Base-by-base conservation (phyloP, 139 green algal species). In the Chlamydomonas sphaeroides region DNA sequence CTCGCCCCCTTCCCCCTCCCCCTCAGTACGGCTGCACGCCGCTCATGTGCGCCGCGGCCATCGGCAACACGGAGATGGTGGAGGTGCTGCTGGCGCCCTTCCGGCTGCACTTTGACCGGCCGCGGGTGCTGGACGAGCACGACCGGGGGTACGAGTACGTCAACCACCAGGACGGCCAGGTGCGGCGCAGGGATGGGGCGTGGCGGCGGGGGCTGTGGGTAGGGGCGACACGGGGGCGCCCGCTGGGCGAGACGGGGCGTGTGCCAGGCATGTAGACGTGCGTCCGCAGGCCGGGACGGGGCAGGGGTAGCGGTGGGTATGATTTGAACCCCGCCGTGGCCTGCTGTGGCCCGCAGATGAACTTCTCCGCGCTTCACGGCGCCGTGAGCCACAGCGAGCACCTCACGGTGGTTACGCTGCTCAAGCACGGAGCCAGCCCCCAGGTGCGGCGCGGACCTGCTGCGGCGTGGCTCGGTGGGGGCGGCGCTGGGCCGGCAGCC, bases 131-230 rank as follows among this genome's bases (percentile, higher is more conserved):
- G 38, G 28, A 38, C 10, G 18, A 11, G 5, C 39, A 32, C 14
- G 66, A 15, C 38, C 23, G n/a, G 35, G 65, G 65, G 35, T 70
- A 28, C 68, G 18, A 63, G 14, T 77, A 77, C 69, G 8, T 77
- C 45, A 77, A 80, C 61, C 59, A 80, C 59, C 74, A 80, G 74
- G 74, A 80, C 63, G 28, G 5, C 11, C 74, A 80, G 74, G 74
- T 80, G 38, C 6, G n/a, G 59, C 45, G 45, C 45, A 14, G 10
- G 45, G 45, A 51, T 10, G 45, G 14, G 45, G 45, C 14, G 45
- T 51, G 51, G 51, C 20, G 17, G 51, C 26, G 20, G 20, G 17
- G 14, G 15, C 14, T 61, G 51, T 61, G n/a, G n/a, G n/a, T n/a
- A n/a, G n/a, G n/a, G n/a, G n/a, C n/a, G n/a, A n/a, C n/a, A n/a